These are phyloP conservation scores for Monotropa hypopitys DNA, from an alignment of 179 eudicot species.

Conservation along the genomic window DNA sequence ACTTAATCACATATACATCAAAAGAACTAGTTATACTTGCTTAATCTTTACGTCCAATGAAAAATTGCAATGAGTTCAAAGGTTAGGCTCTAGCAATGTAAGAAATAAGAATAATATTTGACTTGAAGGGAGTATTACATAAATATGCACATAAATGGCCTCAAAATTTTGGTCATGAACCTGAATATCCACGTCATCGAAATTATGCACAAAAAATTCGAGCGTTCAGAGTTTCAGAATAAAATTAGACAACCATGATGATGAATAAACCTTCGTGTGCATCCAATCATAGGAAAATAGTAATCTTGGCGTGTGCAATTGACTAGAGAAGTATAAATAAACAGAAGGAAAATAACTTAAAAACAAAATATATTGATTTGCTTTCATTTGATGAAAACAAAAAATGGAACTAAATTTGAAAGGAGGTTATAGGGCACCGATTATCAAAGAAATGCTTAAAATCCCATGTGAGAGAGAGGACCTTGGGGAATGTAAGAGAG, in stretches of 20 bases:
- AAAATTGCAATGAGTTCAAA: not conserved
- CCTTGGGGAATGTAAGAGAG: constrained; percentile 69
- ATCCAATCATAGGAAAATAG: not conserved
- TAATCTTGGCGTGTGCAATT: not conserved
- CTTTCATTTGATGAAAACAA: not conserved
- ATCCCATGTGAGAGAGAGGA: constrained; percentile 1
- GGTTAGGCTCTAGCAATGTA: not conserved
- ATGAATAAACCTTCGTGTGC: not conserved
- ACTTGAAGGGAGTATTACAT: not conserved
- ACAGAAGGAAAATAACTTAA: not conserved
- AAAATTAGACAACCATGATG: not conserved
- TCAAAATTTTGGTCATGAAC: not conserved
- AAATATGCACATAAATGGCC: not conserved
- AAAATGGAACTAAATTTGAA: not conserved
- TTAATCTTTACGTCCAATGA: not conserved
- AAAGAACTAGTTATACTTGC: not conserved
- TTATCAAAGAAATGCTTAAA: not conserved
- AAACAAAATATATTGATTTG: not conserved
- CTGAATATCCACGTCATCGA: not conserved
- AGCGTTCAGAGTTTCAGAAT: not conserved
- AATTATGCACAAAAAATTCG: not conserved
- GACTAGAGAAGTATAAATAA: no score
- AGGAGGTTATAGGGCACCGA: not conserved
- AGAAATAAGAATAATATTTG: not conserved
- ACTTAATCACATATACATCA: not conserved